Conservation (phyloP, 305 asterid species). For the Fraxinus sp. region DNA sequence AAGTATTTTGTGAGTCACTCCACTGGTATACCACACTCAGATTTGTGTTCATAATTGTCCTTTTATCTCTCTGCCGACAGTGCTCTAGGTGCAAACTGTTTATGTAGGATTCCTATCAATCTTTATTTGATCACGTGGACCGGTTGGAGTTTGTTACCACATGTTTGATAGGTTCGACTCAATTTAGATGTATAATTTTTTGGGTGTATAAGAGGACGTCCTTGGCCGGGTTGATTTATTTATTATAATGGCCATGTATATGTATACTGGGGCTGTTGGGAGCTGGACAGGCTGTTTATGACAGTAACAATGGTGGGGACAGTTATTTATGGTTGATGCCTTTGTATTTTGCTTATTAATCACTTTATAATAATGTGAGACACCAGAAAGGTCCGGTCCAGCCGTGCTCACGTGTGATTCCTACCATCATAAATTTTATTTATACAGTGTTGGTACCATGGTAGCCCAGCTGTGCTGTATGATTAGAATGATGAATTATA, state of each 20-base stretch:
- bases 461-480: not conserved
- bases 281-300: conserved; percentile 23
- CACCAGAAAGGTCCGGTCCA: conserved; percentile 26
- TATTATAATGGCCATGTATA: not conserved
- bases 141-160: not conserved
- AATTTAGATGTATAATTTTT: not conserved
- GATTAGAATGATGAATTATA: not conserved
- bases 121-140: not conserved
- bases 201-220: not conserved
- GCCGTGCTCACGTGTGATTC: conserved; percentile 21
- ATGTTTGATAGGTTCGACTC: not conserved
- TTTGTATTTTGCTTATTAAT: not conserved
- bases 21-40: not conserved
- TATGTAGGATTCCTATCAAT: not conserved
- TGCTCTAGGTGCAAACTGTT: not conserved
- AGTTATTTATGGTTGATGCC: not conserved
- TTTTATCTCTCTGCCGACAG: not conserved
- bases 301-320: conserved; percentile 1
- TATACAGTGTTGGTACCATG: not conserved
- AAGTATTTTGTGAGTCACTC: not conserved
- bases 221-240: not conserved
- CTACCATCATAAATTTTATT: not conserved
- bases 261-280: not conserved
- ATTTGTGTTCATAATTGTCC: not conserved
- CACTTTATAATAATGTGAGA: not conserved